phyloP scores from a whole-genome alignment of 169 alveolate genomes.

The Cryptosporidium meleagridis region DNA sequence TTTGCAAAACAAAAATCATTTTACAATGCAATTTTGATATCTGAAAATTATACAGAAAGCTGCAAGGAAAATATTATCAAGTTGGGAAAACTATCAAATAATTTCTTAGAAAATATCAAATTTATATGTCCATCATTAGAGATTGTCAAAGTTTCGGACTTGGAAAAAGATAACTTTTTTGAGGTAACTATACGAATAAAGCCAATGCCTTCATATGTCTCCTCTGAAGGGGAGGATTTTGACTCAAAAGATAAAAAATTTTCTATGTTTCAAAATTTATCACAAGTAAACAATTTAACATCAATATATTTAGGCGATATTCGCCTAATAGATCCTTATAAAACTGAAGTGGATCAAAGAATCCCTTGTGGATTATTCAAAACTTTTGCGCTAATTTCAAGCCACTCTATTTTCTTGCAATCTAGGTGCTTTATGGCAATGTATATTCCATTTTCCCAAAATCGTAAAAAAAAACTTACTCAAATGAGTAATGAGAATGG shows the following conservation, averaged over 20 bases:
- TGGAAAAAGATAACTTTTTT: conserved; percentile 22
- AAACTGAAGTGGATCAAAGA: conserved; percentile 21
- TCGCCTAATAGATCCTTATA: conserved; percentile 49
- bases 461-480: conserved; percentile 3
- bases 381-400: conserved; percentile 37
- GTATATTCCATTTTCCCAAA: conserved; percentile 28
- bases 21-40: conserved; percentile 52
- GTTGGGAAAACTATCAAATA: conserved; percentile 16
- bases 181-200: conserved; percentile 53
- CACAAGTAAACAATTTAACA: background rate
- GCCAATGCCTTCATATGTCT: conserved; percentile 65
- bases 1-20: background rate
- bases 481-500: conserved; percentile 13
- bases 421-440: conserved; percentile 14
- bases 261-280: background rate
- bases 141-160: conserved; percentile 31
- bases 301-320: conserved; percentile 52
- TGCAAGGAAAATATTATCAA: conserved; percentile 9
- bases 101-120: conserved; percentile 22
- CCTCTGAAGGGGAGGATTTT: conserved; percentile 67
- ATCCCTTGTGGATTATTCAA: conserved; percentile 61
- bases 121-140: conserved; percentile 24
- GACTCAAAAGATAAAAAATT: background rate
- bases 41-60: conserved; percentile 5
- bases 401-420: conserved; percentile 5